Percentiles rank a stretch among this genome's conserved stretches.
Evolutionary conservation across 2,329 filamentous ascomycete species (phyloP).

Genomic region (Sporothrix inflata): DNA sequence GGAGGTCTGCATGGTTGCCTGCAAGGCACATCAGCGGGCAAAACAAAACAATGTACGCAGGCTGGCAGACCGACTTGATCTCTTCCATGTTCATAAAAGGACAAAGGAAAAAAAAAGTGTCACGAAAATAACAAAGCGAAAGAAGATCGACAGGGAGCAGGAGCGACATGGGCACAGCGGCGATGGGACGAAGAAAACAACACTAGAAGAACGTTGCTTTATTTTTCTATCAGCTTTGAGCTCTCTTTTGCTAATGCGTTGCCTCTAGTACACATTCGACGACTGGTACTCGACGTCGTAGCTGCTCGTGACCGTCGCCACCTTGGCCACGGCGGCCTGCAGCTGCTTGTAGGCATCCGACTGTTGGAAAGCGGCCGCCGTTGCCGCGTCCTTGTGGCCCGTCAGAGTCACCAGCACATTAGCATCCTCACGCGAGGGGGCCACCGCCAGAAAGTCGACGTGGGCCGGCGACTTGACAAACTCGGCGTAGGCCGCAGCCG

Average conservation of each 20-base stretch:
- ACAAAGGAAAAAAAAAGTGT: not conserved
- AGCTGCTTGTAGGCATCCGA: not conserved
- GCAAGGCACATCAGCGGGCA: not conserved
- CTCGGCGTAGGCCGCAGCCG: not conserved
- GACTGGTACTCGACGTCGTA: conserved; percentile 6
- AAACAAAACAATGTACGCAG: not conserved
- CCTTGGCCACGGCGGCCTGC: not conserved
- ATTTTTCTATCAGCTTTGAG: too few species aligned
- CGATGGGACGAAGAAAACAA: too few species aligned
- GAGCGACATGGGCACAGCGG: too few species aligned
- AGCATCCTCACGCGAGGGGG: not conserved
- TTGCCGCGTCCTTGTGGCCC: conserved; percentile 10
- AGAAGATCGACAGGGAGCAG: too few species aligned
- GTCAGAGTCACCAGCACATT: not conserved
- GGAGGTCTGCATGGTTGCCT: not conserved
- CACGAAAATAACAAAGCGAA: too few species aligned
- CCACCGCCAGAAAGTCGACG: not conserved
- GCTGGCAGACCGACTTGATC: not conserved
- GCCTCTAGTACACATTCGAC: not conserved
- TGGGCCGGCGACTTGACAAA: not conserved
- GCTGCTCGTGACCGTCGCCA: conserved; percentile 11
- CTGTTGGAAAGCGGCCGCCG: not conserved
- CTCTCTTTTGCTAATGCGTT: too few species aligned
- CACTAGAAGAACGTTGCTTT: too few species aligned
- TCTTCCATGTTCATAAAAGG: not conserved